Conservation (phyloP, 169 alveolate genomes). For the Amoebophrya sp. region DNA sequence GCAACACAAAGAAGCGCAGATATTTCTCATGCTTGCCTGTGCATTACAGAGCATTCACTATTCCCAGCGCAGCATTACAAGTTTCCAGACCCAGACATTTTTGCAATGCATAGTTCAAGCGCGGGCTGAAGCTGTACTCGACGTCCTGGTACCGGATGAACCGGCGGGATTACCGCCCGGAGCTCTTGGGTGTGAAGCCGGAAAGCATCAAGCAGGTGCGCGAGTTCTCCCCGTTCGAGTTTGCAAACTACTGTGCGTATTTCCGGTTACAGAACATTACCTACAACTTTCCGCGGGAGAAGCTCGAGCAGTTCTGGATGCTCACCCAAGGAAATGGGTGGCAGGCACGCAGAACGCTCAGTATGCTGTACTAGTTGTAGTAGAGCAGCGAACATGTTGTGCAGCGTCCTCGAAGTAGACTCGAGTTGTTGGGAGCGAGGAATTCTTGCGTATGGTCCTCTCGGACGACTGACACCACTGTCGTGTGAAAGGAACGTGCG, state of each 20-base stretch:
- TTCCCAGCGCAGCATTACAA: too few species aligned
- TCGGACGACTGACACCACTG: too few species aligned
- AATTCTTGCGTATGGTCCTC: too few species aligned
- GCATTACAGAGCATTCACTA: too few species aligned
- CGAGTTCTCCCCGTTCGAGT: slow-evolving; percentile 43
- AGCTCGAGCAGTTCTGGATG: slow-evolving; percentile 50
- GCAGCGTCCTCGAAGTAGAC: too few species aligned
- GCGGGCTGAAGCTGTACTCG: slow-evolving; percentile 46
- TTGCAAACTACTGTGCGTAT: slow-evolving; percentile 45
- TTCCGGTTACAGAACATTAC: slow-evolving; percentile 35
- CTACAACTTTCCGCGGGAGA: slow-evolving; percentile 47
- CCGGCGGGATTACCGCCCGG: slow-evolving; percentile 49
- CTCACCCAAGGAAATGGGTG: slow-evolving; percentile 13
- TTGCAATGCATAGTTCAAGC: too few species aligned
- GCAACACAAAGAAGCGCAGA: too few species aligned
- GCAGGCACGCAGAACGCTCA: not conserved
- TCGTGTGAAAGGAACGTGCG: too few species aligned
- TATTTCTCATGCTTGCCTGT: too few species aligned
- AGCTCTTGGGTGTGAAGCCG: slow-evolving; percentile 36
- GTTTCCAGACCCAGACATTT: too few species aligned
- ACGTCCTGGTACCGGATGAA: slow-evolving; percentile 45
- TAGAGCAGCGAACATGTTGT: too few species aligned
- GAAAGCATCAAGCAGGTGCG: slow-evolving; percentile 45
- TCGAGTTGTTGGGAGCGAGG: too few species aligned
- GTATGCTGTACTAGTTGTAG: not conserved